Evolutionary conservation across 1,139 yeast genomes (phyloP).

Genomic region (Yamadazyma friedrichii): DNA sequence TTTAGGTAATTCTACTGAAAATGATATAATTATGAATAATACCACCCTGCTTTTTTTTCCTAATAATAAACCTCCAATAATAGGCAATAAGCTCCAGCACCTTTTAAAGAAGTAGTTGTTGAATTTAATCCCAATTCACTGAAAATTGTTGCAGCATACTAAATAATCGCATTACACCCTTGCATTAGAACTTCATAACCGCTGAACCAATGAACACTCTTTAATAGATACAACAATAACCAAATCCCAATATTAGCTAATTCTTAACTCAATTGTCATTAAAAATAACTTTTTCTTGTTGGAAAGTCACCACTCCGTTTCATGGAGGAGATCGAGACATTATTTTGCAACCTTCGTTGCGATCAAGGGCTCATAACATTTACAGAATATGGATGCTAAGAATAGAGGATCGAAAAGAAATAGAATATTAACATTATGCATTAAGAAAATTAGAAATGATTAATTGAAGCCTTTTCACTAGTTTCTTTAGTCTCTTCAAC

Average conservation of each 20-base stretch:
- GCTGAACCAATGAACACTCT: conserved; percentile 63
- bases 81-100: conserved; percentile 60
- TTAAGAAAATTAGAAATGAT: background rate
- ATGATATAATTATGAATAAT: no score
- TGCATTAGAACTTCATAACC: conserved; percentile 57
- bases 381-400: no score
- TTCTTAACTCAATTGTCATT: conserved; percentile 13
- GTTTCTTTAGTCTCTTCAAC: conserved; percentile 8
- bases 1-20: no score
- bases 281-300: conserved; percentile 15
- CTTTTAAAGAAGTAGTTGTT: conserved; percentile 20
- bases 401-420: no score
- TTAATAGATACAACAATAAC: conserved; percentile 16
- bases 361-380: no score
- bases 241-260: conserved; percentile 16
- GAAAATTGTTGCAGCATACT: conserved; percentile 49
- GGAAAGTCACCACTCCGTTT: conserved; percentile 20
- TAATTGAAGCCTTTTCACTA: conserved; percentile 4
- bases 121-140: conserved; percentile 17
- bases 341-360: no score
- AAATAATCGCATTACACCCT: conserved; percentile 63
- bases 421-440: no score
- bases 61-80: no score
- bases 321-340: no score
- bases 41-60: no score